Evolutionary conservation across 306 rosid species (phyloP).

Genomic region (Astragalus glycyphyllos): DNA sequence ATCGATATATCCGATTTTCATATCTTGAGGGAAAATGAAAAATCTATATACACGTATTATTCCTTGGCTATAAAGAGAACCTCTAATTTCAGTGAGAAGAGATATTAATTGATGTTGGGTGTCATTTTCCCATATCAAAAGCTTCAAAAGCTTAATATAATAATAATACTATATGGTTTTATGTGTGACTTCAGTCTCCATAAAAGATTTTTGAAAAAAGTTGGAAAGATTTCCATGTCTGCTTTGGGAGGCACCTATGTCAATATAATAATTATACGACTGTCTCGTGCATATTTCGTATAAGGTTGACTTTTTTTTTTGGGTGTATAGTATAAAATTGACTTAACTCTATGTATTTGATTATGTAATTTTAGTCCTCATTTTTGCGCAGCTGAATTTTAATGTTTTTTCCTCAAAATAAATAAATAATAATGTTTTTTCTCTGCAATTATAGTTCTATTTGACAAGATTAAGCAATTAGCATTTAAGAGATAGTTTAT

Average conservation of each 20-base stretch:
- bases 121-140: conserved; percentile 37
- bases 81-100: conserved; percentile 24
- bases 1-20: conserved; percentile 17
- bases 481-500: no score
- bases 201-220: conserved; percentile 38
- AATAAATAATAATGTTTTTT: no score
- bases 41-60: no score
- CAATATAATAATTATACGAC: conserved; percentile 34
- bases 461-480: no score
- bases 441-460: no score
- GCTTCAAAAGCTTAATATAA: conserved; percentile 18
- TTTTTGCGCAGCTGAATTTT: no score
- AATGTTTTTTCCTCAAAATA: no score
- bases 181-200: conserved; percentile 14
- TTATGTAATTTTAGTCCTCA: no score
- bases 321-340: no score
- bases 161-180: background rate
- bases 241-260: conserved; percentile 47
- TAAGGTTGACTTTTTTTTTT: no score
- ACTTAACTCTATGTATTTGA: no score
- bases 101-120: background rate
- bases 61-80: conserved; percentile 42
- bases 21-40: conserved; percentile 18
- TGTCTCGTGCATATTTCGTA: background rate
- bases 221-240: conserved; percentile 52